phyloP scores from a whole-genome alignment of 208 protist genomes.

The Strigomonas oncopelti region DNA sequence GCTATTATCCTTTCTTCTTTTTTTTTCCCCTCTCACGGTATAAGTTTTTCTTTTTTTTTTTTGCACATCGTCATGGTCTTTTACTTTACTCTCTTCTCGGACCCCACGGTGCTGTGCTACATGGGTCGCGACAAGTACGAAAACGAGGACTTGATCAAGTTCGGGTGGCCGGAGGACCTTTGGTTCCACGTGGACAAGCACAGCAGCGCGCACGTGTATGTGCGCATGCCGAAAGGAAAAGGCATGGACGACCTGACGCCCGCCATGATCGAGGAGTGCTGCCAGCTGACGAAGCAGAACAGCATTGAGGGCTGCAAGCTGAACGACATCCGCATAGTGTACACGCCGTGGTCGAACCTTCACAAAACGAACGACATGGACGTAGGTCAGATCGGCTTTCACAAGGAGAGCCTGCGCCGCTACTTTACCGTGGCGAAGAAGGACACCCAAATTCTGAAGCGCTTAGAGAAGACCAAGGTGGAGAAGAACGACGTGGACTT shows the following conservation, averaged over 20 bases:
- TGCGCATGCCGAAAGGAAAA: constrained; percentile 88
- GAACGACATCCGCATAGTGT: constrained; percentile 91
- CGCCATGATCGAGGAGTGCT: constrained; percentile 94
- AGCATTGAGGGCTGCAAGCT: constrained; percentile 95
- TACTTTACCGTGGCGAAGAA: constrained; percentile 79
- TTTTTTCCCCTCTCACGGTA: not conserved
- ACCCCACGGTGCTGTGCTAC: constrained; percentile 92
- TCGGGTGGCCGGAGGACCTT: constrained; percentile 96
- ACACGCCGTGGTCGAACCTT: constrained; percentile 97
- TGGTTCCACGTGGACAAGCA: constrained; percentile 99
- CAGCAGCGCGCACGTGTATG: constrained; percentile 97
- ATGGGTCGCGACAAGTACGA: constrained; percentile 99
- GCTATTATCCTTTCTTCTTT: constrained; percentile 7
- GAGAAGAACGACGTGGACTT: constrained; percentile 90
- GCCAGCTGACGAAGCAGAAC: constrained; percentile 97
- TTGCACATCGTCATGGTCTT: constrained; percentile 73
- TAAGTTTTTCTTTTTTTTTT: not conserved
- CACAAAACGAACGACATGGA: constrained; percentile 96
- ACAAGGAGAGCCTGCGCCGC: constrained; percentile 81
- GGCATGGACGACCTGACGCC: constrained; percentile 89
- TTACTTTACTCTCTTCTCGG: constrained; percentile 87
- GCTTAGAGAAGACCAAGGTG: constrained; percentile 91
- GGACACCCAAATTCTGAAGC: constrained; percentile 86
- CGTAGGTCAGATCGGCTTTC: constrained; percentile 94
- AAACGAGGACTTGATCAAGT: constrained; percentile 98